Percentiles rank a stretch among this genome's conserved stretches.
Conservation (phyloP, 1,284 basidiomycete species). For the Lentinula novae-zelandiae region DNA sequence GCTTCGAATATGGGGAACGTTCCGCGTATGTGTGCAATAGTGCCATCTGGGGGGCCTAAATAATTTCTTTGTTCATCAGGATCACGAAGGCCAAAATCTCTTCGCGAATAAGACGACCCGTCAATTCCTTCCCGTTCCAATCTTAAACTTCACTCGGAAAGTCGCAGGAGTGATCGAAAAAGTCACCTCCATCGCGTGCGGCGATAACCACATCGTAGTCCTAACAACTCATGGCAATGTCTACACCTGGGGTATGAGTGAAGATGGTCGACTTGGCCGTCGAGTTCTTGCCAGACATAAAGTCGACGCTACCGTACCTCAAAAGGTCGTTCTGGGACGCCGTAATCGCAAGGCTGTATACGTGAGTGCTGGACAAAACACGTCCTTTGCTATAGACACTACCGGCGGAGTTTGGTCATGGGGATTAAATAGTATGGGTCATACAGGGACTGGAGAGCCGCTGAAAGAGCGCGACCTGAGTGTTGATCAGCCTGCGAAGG, state of each 20-base stretch:
- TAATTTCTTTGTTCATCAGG: slow-evolving; percentile 25
- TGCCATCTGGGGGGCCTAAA: not conserved
- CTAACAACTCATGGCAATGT: slow-evolving; percentile 71
- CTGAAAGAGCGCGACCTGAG: slow-evolving; percentile 33
- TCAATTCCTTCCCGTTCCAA: slow-evolving; percentile 55
- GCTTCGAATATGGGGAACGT: slow-evolving; percentile 78
- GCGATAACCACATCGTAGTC: slow-evolving; percentile 76
- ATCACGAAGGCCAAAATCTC: slow-evolving; percentile 68
- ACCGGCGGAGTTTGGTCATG: slow-evolving; percentile 74
- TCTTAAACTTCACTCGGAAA: slow-evolving; percentile 28
- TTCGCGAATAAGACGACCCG: slow-evolving; percentile 54
- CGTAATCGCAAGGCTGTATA: slow-evolving; percentile 55
- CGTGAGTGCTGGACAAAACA: slow-evolving; percentile 68
- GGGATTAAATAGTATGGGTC: slow-evolving; percentile 64
- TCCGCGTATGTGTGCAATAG: slow-evolving; percentile 53
- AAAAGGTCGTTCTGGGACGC: slow-evolving; percentile 50
- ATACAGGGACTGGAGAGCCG: slow-evolving; percentile 26
- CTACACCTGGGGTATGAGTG: slow-evolving; percentile 75
- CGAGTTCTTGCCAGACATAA: slow-evolving; percentile 68
- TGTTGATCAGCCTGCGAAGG: slow-evolving; percentile 56
- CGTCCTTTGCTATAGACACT: slow-evolving; percentile 76
- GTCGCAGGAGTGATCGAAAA: slow-evolving; percentile 51
- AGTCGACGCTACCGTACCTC: slow-evolving; percentile 66
- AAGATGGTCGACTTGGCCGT: slow-evolving; percentile 74
- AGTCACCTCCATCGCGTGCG: slow-evolving; percentile 61